Evolutionary conservation across 257 asterid species (phyloP), one percentile per base, ranked within the genome.

Genomic region (Solanum neorickii): DNA sequence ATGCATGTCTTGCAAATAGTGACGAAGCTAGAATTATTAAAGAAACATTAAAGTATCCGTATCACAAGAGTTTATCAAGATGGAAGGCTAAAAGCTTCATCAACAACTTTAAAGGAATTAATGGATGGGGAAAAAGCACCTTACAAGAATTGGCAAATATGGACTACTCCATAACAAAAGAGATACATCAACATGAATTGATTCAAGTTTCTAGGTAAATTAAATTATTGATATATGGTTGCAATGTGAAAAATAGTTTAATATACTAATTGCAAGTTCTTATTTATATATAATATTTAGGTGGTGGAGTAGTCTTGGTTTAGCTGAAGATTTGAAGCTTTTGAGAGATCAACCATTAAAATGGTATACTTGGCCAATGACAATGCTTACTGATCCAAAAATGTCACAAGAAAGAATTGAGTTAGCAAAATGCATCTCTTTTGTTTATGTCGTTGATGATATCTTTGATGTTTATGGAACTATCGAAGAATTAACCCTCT

Each of bases 281-380:
- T n/a, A 65, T n/a, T 23, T 12, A 52, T 52, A 59, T 3, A 16
- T 83, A 94, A 52, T 52, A 59, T 3, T 13, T 83, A 94, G 95
- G 86, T 93, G 96, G 95, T 91, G 96, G 97, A 85, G 60, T 3
- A 89, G 80, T 31, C 86, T 93, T 33, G 91, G 92, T 6, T 77
- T 92, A 21, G 60, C 62, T 0, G 31, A 59, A 70, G 94, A 92
- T 6, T 86, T 91, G 44, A 88, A 89, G 87, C 72, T 70, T 11
- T 88, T 90, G 12, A 86, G 93, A 84, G 84, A 91, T 25, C 93
- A 90, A 49, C 93, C 91, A 25, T 35, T 86, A 31, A 91, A 90
- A 88, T 91, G 92, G 92, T 87, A 91, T 84, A 11, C 89, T 14
- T 90, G 93, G 90, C n/a, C 91, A 47, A 87, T 89, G 90, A 89